Conservation (phyloP, 495 filamentous ascomycete species). For the Neurospora discreta region DNA sequence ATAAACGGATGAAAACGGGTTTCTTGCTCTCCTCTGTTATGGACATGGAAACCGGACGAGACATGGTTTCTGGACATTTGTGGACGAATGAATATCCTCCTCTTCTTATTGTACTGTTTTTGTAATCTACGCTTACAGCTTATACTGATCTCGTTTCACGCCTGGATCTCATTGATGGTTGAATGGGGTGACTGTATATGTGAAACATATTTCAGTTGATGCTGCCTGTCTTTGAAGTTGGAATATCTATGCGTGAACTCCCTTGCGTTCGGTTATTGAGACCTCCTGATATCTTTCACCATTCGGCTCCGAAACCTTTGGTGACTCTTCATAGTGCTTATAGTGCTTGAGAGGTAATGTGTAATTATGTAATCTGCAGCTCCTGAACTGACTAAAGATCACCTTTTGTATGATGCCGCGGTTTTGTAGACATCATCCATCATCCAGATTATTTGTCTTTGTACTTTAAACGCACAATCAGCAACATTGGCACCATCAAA, state of each 20-base stretch:
- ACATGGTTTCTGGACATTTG: neutral
- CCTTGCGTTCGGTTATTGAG: neutral
- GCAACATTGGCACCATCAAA: neutral
- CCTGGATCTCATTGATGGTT: neutral
- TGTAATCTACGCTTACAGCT: neutral
- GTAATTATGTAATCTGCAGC: rapidly evolving
- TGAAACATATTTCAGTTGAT: neutral
- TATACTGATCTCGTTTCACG: neutral
- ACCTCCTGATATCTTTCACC: neutral
- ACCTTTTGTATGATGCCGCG: neutral
- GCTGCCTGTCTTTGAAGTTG: neutral
- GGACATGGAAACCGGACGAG: neutral
- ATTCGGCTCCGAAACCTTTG: neutral
- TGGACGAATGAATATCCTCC: neutral
- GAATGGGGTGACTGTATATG: neutral
- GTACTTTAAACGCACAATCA: neutral
- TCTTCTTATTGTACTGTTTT: neutral
- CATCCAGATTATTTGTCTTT: neutral
- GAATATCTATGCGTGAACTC: neutral
- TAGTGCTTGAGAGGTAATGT: neutral
- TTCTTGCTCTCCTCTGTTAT: neutral
- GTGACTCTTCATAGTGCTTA: neutral
- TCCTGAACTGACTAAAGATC: neutral
- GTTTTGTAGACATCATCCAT: neutral
- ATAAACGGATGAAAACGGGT: neutral